Percentiles rank a stretch among this genome's conserved stretches.
Conservation (phyloP, 495 filamentous ascomycete species). For the Penicillium subrubescens region DNA sequence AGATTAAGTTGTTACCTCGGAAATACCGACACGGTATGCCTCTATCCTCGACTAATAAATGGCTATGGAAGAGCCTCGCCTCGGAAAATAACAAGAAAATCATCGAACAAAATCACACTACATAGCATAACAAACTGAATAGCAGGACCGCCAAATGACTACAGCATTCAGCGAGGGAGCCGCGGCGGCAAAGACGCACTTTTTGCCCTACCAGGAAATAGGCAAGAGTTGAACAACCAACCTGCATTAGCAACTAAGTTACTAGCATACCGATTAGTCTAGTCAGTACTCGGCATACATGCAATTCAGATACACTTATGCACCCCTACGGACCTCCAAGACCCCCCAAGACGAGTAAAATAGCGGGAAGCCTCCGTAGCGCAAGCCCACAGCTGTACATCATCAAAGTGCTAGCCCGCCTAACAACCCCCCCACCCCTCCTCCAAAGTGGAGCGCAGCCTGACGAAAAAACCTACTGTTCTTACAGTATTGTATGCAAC, state of each 20-base stretch:
- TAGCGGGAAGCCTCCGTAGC: not conserved
- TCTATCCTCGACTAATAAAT: not conserved
- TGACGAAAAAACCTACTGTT: not conserved
- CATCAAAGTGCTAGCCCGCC: not conserved
- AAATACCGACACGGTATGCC: not conserved
- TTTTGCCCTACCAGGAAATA: slow-evolving; percentile 1
- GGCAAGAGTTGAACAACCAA: not conserved
- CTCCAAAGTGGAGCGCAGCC: not conserved
- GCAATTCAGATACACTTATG: not conserved
- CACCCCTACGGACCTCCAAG: not conserved
- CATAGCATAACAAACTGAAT: not conserved
- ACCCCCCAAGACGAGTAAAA: not conserved
- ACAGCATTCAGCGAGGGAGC: not conserved
- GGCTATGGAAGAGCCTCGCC: not conserved
- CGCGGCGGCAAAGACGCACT: not conserved
- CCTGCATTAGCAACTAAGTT: not conserved
- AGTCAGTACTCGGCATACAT: not conserved
- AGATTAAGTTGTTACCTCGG: not conserved
- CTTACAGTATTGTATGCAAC: not conserved
- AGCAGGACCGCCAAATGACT: not conserved
- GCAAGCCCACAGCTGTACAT: not conserved
- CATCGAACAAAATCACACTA: not conserved
- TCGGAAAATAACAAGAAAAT: not conserved
- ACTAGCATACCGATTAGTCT: not conserved
- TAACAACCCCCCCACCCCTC: too few species aligned